Evolutionary conservation across 2,329 filamentous ascomycete species (phyloP).

Genomic region (Neurospora sp.): DNA sequence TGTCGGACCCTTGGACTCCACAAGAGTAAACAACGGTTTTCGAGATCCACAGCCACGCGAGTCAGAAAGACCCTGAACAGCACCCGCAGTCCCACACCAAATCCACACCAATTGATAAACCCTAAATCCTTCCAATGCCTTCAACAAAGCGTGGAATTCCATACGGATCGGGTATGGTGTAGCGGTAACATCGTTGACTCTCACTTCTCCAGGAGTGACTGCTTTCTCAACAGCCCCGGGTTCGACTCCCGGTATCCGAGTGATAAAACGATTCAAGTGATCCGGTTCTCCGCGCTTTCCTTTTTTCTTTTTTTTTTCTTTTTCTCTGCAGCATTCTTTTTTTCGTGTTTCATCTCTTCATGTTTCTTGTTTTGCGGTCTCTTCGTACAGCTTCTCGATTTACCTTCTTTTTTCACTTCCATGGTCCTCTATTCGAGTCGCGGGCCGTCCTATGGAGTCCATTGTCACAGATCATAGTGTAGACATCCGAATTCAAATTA

Average conservation of each 20-base stretch:
- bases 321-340: neutral
- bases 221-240: constrained; percentile 2
- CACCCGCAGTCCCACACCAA: neutral
- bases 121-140: neutral
- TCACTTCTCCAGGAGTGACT: neutral
- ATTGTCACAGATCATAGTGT: neutral
- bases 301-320: neutral
- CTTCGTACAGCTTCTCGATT: neutral
- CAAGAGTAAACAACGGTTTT: neutral
- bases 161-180: neutral
- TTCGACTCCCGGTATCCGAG: constrained; percentile 4
- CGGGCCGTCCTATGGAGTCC: neutral
- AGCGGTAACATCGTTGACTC: neutral
- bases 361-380: neutral
- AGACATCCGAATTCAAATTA: too few species aligned
- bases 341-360: neutral
- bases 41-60: neutral
- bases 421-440: neutral
- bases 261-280: neutral
- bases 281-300: neutral
- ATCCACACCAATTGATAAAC: neutral
- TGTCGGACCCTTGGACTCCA: neutral
- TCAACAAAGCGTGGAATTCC: neutral
- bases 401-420: neutral
- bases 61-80: neutral